phyloP scores from a whole-genome alignment of 2,329 filamentous ascomycete species.

The Colletotrichum plurivorum region DNA sequence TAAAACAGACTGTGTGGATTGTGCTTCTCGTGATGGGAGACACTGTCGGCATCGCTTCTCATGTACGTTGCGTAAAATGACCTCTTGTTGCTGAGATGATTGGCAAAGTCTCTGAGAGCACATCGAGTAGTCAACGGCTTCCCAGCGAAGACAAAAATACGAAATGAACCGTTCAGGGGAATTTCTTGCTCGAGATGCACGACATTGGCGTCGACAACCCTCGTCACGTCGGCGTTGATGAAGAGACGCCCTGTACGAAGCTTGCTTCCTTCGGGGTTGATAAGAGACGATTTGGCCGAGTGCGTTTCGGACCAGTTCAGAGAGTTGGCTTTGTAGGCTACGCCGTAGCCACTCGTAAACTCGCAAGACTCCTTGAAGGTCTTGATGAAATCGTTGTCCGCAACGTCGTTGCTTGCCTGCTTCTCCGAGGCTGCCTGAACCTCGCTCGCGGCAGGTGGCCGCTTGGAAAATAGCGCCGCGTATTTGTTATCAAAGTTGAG shows the following conservation, averaged over 20 bases:
- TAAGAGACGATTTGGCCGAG: conserved; percentile 77
- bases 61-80: conserved; percentile 82
- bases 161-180: conserved; percentile 89
- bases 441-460: conserved; percentile 79
- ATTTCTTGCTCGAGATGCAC: conserved; percentile 93
- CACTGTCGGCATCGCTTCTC: conserved; percentile 70
- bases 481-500: conserved; percentile 91
- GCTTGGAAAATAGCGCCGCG: conserved; percentile 88
- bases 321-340: conserved; percentile 84
- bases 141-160: conserved; percentile 89
- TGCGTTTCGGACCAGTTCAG: conserved; percentile 88
- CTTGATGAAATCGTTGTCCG: conserved; percentile 86
- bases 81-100: conserved; percentile 72
- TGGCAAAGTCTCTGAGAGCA: conserved; percentile 80
- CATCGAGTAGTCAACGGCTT: conserved; percentile 68
- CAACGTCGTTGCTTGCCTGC: conserved; percentile 48
- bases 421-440: conserved; percentile 74
- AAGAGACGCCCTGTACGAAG: conserved; percentile 83
- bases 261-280: conserved; percentile 76
- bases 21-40: conserved; percentile 84
- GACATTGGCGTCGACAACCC: conserved; percentile 89
- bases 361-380: conserved; percentile 93
- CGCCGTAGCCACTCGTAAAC: conserved; percentile 93
- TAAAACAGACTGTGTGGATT: conserved; percentile 90
- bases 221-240: conserved; percentile 84